These are phyloP conservation scores for Corchorus olitorius DNA, from an alignment of 345 rosid species.

Conservation along the genomic window DNA sequence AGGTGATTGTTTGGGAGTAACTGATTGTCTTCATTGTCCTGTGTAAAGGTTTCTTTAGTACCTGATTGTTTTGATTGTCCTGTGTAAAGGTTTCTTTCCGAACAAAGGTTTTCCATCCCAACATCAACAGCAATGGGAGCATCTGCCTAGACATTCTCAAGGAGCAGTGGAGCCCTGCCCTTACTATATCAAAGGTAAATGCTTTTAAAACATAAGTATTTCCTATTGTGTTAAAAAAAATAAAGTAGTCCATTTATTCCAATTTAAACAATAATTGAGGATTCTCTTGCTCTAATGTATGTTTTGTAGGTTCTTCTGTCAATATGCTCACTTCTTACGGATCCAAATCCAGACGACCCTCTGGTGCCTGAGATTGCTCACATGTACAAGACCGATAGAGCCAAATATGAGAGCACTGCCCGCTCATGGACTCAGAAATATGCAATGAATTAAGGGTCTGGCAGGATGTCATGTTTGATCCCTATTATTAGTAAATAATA, in stretches of 20 bases:
- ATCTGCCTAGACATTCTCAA: constrained; percentile 77
- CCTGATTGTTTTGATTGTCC: background rate
- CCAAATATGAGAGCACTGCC: constrained; percentile 66
- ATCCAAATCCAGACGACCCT: constrained; percentile 77
- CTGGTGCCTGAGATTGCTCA: constrained; percentile 73
- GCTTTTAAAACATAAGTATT: background rate
- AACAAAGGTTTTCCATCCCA: constrained; percentile 73
- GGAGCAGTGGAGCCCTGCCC: constrained; percentile 80
- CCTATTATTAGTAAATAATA: constrained; percentile 34
- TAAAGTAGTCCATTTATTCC: background rate
- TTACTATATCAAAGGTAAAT: constrained; percentile 66
- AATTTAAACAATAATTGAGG: background rate
- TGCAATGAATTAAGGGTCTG: constrained; percentile 51
- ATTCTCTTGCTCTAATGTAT: background rate
- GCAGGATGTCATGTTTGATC: background rate
- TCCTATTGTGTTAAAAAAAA: background rate
- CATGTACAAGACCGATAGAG: constrained; percentile 65
- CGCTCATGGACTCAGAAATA: constrained; percentile 75
- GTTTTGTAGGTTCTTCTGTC: constrained; percentile 62
- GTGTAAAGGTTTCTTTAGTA: constrained; percentile 52
- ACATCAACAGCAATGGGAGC: constrained; percentile 73
- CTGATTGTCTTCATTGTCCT: background rate
- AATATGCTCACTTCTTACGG: constrained; percentile 69
- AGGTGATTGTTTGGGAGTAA: background rate
- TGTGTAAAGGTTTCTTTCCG: constrained; percentile 58